A percentile compares a stretch with the other conserved stretches of the same genome.
Conservation (phyloP, 805 yeast species). For the Cephaloascus albidus region DNA sequence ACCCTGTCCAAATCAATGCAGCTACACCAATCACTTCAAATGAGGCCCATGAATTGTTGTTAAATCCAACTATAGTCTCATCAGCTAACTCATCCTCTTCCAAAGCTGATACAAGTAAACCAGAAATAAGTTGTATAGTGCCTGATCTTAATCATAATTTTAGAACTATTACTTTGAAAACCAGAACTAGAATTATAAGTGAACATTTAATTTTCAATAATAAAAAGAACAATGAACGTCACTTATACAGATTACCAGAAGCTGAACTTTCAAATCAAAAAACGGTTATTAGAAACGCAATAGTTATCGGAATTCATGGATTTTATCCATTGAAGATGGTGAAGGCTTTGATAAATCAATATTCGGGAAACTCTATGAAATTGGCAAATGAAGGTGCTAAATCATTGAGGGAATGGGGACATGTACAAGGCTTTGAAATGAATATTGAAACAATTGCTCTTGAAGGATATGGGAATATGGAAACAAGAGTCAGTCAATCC, state of each 20-base stretch:
- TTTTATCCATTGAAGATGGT: slow-evolving; percentile 35
- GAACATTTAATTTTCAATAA: slow-evolving; percentile 8
- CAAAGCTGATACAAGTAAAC: not conserved
- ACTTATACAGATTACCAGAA: not conserved
- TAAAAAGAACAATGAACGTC: slow-evolving; percentile 11
- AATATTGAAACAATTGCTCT: slow-evolving; percentile 33
- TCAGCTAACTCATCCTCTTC: not conserved
- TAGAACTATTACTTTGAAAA: slow-evolving; percentile 13
- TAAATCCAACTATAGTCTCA: too few relatives aligned
- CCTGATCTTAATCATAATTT: slow-evolving; percentile 15
- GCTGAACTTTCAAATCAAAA: not conserved
- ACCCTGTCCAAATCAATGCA: not conserved
- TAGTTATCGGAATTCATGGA: slow-evolving; percentile 37
- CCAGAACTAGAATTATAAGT: slow-evolving; percentile 13
- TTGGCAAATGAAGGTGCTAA: slow-evolving; percentile 16
- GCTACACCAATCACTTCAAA: not conserved
- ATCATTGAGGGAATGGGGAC: slow-evolving; percentile 17
- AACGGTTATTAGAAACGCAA: slow-evolving; percentile 21
- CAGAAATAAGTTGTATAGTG: slow-evolving; percentile 2
- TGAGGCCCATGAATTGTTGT: not conserved
- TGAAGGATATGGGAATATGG: slow-evolving; percentile 33
- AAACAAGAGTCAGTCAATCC: slow-evolving; percentile 32
- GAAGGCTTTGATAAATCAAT: slow-evolving; percentile 29
- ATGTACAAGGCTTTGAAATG: slow-evolving; percentile 13
- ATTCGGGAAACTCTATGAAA: slow-evolving; percentile 27